phyloP scores from a whole-genome alignment of 2,329 filamentous ascomycete species.

The Pseudonectria foliicola region DNA sequence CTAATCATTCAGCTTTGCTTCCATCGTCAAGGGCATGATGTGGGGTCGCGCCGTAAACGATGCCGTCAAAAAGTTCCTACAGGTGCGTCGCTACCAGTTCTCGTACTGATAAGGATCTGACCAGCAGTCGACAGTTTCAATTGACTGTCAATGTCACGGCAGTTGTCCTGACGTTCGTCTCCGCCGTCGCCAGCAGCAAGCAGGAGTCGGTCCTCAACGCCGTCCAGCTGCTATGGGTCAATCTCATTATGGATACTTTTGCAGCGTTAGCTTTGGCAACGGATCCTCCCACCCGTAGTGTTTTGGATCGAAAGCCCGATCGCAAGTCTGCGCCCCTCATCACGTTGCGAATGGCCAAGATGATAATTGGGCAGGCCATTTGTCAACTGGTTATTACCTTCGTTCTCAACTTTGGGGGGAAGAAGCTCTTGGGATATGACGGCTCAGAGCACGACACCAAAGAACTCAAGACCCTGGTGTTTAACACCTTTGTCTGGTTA shows the following conservation, averaged over 20 bases:
- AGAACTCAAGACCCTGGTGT: slow-evolving; percentile 53
- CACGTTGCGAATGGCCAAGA: slow-evolving; percentile 60
- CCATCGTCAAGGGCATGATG: slow-evolving; percentile 53
- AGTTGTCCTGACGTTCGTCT: slow-evolving; percentile 51
- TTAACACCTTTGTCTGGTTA: slow-evolving; percentile 67
- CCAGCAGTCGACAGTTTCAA: slow-evolving; percentile 38
- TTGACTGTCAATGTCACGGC: slow-evolving; percentile 59
- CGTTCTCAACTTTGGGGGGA: slow-evolving; percentile 54
- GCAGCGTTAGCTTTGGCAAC: slow-evolving; percentile 58
- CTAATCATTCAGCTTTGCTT: slow-evolving; percentile 34
- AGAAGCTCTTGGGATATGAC: slow-evolving; percentile 43
- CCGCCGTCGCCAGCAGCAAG: slow-evolving; percentile 44
- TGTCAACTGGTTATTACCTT: slow-evolving; percentile 53
- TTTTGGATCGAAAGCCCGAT: slow-evolving; percentile 49
- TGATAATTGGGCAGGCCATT: slow-evolving; percentile 55
- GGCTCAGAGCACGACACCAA: slow-evolving; percentile 12
- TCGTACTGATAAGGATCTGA: not conserved
- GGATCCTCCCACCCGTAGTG: slow-evolving; percentile 50
- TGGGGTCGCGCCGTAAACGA: slow-evolving; percentile 59
- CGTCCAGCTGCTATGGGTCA: slow-evolving; percentile 56
- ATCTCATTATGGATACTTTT: slow-evolving; percentile 58
- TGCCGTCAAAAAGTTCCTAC: slow-evolving; percentile 56
- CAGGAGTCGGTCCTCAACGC: slow-evolving; percentile 50
- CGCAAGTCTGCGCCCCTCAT: slow-evolving; percentile 66
- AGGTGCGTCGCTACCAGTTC: slow-evolving; percentile 26